Base-by-base conservation (phyloP, 2,329 filamentous ascomycete genomes). In the Epichloe amarillans region DNA sequence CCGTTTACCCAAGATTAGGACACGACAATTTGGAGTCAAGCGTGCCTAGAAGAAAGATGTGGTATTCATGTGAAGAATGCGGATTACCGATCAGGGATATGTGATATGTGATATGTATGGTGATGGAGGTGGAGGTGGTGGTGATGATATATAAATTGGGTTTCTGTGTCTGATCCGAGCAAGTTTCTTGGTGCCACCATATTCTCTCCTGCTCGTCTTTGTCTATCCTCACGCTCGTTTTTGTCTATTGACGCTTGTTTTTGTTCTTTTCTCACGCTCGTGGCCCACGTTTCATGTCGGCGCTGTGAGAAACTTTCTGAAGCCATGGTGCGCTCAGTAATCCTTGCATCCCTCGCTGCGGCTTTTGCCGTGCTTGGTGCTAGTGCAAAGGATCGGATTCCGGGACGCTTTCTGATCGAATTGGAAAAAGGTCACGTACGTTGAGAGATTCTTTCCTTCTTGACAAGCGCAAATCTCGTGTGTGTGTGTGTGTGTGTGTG, bases 351-450 rank as follows among this genome's bases (percentile, higher is more conserved):
- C 47, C 50, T 56, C 35, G 52, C 55, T 45, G 49, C 50, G 21
- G 62, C 61, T 36, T 60, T 60, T 26, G 58, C 60, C 17, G 64
- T 63, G 15, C 56, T 65, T 17, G 52, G 61, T 38, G 60, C 59
- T 21, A n/a, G 55, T 58, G 40, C 19, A 21, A 23, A 55, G 50
- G 5, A 23, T 5, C 49, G 49, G 68, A 57, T 78, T 12, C 65
- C 70, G 0, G 73, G 75, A 19, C 71, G 70, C 23, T 79, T 72
- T 61, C 73, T 79, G 54, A 68, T 79, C 52, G 75, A 79, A 55
- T 73, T 77, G 48, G 70, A 76, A 44, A 70, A 75, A 19, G 66
- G 67, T 7, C 63, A 72, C 57, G 75, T 77, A 62, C 57, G 51
- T 47, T 19, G 15, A 23, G 26, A 23, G 26, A n/a, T n/a, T 30